phyloP scores from a whole-genome alignment of 2,329 filamentous ascomycete species.

The Trichoderma guizhouense region DNA sequence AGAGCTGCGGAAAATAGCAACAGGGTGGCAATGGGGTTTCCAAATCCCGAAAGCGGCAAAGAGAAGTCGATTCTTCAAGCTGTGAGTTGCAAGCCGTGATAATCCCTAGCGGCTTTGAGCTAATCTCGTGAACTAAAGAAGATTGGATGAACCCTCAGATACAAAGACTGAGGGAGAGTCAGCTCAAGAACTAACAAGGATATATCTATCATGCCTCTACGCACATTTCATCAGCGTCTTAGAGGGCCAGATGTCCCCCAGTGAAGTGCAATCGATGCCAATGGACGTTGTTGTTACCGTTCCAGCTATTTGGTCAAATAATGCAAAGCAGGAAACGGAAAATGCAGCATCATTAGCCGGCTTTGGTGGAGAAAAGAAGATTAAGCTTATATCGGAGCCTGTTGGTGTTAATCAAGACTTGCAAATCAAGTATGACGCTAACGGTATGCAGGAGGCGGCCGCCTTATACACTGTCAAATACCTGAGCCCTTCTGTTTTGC shows the following conservation, averaged over 20 bases:
- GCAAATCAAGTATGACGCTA: not conserved
- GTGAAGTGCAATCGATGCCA: conserved; percentile 41
- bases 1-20: conserved; percentile 41
- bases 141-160: conserved; percentile 34
- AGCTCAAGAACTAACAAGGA: conserved; percentile 35
- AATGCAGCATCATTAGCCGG: conserved; percentile 38
- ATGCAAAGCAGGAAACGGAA: conserved; percentile 49
- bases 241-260: conserved; percentile 39
- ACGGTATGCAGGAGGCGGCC: conserved; percentile 42
- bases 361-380: conserved; percentile 40
- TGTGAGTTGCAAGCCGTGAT: conserved; percentile 35
- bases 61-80: conserved; percentile 46
- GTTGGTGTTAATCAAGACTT: conserved; percentile 24
- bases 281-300: conserved; percentile 56
- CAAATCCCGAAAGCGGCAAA: conserved; percentile 42
- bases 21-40: conserved; percentile 49
- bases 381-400: conserved; percentile 49
- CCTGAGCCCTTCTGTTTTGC: conserved; percentile 39
- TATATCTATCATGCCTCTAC: conserved; percentile 48
- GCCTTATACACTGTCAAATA: conserved; percentile 48
- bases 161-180: conserved; percentile 34
- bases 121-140: conserved; percentile 25
- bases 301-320: conserved; percentile 57
- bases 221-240: conserved; percentile 46
- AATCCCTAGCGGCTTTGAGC: not conserved